phyloP scores from a whole-genome alignment of 257 asterid species.

The Verbascum thapsus region DNA sequence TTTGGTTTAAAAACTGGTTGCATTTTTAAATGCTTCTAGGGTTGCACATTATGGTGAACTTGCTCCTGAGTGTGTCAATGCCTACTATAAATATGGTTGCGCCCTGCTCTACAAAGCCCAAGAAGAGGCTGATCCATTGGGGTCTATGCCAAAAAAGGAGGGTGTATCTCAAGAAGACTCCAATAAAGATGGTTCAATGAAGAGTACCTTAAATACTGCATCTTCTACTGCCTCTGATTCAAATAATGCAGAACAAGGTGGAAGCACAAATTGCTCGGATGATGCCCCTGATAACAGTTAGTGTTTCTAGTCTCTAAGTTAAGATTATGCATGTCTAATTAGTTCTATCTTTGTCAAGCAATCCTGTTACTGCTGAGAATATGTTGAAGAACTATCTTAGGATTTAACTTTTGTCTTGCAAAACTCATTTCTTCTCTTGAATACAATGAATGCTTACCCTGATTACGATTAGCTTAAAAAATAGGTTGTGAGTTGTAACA shows the following conservation, averaged over 20 bases:
- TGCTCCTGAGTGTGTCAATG: conserved; percentile 76
- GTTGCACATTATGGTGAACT: conserved; percentile 85
- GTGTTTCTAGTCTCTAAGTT: conserved; percentile 32
- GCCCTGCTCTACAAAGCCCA: conserved; percentile 83
- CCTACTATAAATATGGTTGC: conserved; percentile 81
- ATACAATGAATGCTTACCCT: background rate
- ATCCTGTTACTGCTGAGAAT: background rate
- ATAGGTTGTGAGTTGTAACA: background rate
- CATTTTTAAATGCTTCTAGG: conserved; percentile 39
- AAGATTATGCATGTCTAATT: conserved; percentile 1
- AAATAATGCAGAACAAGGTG: conserved; percentile 46
- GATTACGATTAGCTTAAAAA: background rate
- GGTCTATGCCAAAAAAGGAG: conserved; percentile 71
- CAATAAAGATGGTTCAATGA: conserved; percentile 51
- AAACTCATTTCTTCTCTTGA: conserved; percentile 2
- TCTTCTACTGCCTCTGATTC: conserved; percentile 64
- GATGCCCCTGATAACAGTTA: conserved; percentile 41
- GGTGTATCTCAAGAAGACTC: conserved; percentile 55
- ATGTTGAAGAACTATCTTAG: too few relatives aligned
- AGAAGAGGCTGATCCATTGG: conserved; percentile 93
- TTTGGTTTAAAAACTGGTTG: background rate
- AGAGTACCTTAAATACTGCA: conserved; percentile 52
- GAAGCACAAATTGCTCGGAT: conserved; percentile 39
- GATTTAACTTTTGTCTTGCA: too few relatives aligned
- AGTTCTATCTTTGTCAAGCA: background rate